Evolutionary conservation across 176 grass and related monocot genomes (phyloP).

Genomic region (Oryza meridionalis): DNA sequence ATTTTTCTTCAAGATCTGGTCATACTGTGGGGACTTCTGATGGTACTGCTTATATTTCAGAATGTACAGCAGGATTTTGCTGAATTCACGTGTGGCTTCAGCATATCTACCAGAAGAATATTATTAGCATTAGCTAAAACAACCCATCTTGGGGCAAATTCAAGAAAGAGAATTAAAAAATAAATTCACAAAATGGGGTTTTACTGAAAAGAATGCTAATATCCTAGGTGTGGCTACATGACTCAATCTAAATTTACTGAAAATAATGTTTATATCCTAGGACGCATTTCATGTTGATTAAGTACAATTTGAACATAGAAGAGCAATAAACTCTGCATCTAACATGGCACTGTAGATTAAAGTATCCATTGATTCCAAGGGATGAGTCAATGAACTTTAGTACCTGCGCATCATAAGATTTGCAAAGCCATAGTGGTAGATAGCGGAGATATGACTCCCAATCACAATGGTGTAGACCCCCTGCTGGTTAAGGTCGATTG

Average conservation of each 20-base stretch:
- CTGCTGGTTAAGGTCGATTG: constrained; percentile 91
- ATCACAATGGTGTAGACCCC: constrained; percentile 97
- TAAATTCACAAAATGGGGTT: not conserved
- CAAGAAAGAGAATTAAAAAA: constrained; percentile 14
- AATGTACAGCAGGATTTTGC: constrained; percentile 94
- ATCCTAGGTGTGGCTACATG: not conserved
- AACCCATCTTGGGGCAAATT: not conserved
- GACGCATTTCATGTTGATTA: constrained; percentile 8
- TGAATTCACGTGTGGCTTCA: constrained; percentile 89
- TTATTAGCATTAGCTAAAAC: constrained; percentile 24
- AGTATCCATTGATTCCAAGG: not conserved
- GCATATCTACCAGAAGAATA: constrained; percentile 64
- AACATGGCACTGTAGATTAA: too few species aligned
- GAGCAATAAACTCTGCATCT: not conserved
- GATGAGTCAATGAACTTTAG: not conserved
- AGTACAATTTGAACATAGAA: not conserved
- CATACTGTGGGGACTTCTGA: constrained; percentile 93
- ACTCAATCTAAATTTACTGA: not conserved
- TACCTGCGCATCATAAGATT: constrained; percentile 94
- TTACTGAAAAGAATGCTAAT: not conserved
- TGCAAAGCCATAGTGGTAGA: constrained; percentile 96
- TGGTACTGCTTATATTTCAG: constrained; percentile 97
- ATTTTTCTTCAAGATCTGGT: constrained; percentile 48
- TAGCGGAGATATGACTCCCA: constrained; percentile 92
- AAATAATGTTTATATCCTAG: not conserved